Evolutionary conservation across 352 stramenopile species (phyloP).

Genomic region (Pythium apleroticum): DNA sequence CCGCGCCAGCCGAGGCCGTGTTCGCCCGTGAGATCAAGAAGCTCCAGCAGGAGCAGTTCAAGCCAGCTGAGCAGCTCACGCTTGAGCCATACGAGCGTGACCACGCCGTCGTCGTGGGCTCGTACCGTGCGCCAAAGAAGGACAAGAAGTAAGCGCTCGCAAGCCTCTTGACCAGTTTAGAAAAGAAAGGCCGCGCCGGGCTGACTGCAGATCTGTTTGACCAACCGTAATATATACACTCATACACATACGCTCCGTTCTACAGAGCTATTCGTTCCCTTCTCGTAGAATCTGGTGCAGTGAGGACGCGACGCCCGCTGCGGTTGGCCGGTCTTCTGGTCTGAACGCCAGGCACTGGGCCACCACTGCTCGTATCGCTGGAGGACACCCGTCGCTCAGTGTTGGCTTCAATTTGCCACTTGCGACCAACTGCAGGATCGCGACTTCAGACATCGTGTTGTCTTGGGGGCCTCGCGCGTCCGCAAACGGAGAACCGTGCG

Average conservation of each 20-base stretch:
- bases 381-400: constrained; percentile 15
- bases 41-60: constrained; percentile 98
- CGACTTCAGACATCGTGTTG: constrained; percentile 30
- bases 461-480: constrained; percentile 24
- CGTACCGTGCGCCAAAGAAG: constrained; percentile 77
- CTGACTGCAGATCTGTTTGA: constrained; percentile 14
- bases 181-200: neutral
- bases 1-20: constrained; percentile 97
- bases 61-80: constrained; percentile 98
- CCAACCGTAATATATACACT: constrained; percentile 28
- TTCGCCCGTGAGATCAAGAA: constrained; percentile 98
- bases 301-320: constrained; percentile 17
- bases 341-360: constrained; percentile 28
- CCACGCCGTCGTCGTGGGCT: constrained; percentile 97
- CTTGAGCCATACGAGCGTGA: constrained; percentile 99
- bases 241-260: constrained; percentile 6
- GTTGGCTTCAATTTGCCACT: constrained; percentile 23
- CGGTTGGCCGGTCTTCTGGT: constrained; percentile 18
- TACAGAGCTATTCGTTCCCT: too few species aligned
- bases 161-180: constrained; percentile 16
- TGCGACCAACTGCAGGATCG: constrained; percentile 37
- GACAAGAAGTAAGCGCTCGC: constrained; percentile 31
- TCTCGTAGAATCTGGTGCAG: constrained; percentile 10
- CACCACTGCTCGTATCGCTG: constrained; percentile 20
- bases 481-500: constrained; percentile 53